Percentiles rank a stretch among this genome's conserved stretches.
phyloP scores from a whole-genome alignment of 352 stramenopile genomes.

The Aphanomyces astaci region DNA sequence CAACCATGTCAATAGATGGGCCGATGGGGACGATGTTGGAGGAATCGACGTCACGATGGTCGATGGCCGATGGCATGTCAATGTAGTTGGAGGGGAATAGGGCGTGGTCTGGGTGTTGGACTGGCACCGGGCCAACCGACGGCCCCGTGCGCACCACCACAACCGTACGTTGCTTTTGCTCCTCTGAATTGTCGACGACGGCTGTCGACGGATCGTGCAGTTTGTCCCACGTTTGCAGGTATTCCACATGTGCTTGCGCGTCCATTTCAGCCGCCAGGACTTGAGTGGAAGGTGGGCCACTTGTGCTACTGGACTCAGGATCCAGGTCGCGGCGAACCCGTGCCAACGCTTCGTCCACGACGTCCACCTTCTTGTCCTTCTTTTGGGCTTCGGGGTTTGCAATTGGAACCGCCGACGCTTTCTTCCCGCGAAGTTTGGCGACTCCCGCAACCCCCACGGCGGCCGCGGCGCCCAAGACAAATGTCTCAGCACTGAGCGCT shows the following conservation, averaged over 20 bases:
- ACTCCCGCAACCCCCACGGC: constrained; percentile 41
- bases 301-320: neutral
- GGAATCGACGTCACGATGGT: no score
- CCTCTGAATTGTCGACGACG: neutral
- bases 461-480: constrained; percentile 39
- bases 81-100: neutral
- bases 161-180: neutral
- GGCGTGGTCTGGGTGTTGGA: neutral
- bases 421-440: constrained; percentile 29
- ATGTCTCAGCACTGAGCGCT: constrained; percentile 37
- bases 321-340: neutral
- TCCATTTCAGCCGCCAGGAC: constrained; percentile 19
- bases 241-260: neutral
- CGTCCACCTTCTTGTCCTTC: neutral
- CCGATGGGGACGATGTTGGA: no score
- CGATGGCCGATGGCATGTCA: neutral
- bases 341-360: neutral
- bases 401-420: constrained; percentile 20
- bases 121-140: neutral
- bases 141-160: neutral
- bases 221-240: neutral
- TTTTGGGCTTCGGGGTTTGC: constrained; percentile 25
- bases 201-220: neutral
- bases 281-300: neutral
- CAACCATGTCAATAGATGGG: no score